Base-by-base conservation (phyloP, 306 rosid species). In the Lablab purpureus region DNA sequence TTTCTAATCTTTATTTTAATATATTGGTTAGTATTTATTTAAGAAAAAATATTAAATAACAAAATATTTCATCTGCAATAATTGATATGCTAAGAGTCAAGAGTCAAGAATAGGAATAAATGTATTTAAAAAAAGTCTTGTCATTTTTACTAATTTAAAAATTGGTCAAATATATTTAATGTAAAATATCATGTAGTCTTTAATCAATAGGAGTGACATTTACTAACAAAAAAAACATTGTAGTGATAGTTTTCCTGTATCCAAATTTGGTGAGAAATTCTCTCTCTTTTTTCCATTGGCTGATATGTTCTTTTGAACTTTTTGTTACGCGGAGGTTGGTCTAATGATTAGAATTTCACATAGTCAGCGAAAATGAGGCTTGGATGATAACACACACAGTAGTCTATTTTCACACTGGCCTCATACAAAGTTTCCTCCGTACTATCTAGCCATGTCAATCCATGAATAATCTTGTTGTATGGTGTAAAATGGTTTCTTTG, bases 261-360 rank as follows among this genome's bases (percentile, higher is more conserved):
- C 62, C 32, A 0, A 15, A 63, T 15, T 51, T 59, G 11, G 60
- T 76, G 2, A 10, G 5, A 0, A 12, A 27, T 78, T 71, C 81
- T 76, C 85, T 86, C 85, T 74, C 84, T 73, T 11, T 2, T 34
- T 8, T 19, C 47, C 10, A 87, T 88, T 85, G 92, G 90, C 7
- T 75, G 37, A 13, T 77, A 66, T 64, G 71, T 47, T 81, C 78
- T 62, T 81, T 87, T 70, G 66, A 82, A 78, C 77, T 59, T 86
- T 93, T 85, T 80, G 90, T 78, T 87, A 85, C 84, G 74, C 79
- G 89, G 90, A 85, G 85, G 94, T 85, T 93, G 83, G 82, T 72
- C 80, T 72, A 88, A 91, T 93, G 73, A 93, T 93, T 93, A 83
- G 63, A 62, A 76, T 74, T 85, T 82, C 69, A 82, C 75, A 67